Evolutionary conservation across 352 stramenopile genomes (phyloP), one percentile per base, ranked within the genome.

Genomic region (Phytophthora foliorum): DNA sequence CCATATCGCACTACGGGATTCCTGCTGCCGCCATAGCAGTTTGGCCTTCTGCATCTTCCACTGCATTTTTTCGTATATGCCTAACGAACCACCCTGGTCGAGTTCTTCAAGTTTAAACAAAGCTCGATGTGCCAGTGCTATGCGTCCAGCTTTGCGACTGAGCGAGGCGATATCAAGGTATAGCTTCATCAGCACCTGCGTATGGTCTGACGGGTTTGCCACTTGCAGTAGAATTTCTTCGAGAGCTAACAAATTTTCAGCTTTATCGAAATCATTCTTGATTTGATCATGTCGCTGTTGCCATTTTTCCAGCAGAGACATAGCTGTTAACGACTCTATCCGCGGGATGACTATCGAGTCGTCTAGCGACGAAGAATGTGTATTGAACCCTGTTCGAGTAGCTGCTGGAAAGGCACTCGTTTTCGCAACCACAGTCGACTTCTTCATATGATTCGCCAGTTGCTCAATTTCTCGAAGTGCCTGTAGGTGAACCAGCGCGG

Each of bases 41-140:
- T 93, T 93, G 2, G 88, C 84, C 25, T 90, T 90, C 57, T 95
- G 78, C 64, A 94, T 84, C 24, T 86, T 81, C 82, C 84, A 94
- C 51, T 84, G 52, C 25, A 90, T 78, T 45, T 65, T 61, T 11
- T 92, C 76, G 29, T 78, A 53, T n/a, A 83, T 51, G 21, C 52
- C 42, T 13, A 95, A 51, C 0, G 67, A 50, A 0, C 72, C 76
- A 25, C 56, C 39, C 9, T 75, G 54, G 17, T 89, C 13, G 11
- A 95, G 76, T 21, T 88, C 53, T 36, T 93, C 75, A 2, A 97
- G 75, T 27, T 89, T 84, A 17, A 77, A 67, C 54, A 93, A 70
- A 11, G 88, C 75, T 52, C 72, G 77, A 64, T 93, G 94, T 2
- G 86, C 79, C 14, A 95, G 77, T 8, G 89, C 88, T 27, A 88